Base-by-base conservation (phyloP, 345 rosid genomes). In the Dovyalis caffra region DNA sequence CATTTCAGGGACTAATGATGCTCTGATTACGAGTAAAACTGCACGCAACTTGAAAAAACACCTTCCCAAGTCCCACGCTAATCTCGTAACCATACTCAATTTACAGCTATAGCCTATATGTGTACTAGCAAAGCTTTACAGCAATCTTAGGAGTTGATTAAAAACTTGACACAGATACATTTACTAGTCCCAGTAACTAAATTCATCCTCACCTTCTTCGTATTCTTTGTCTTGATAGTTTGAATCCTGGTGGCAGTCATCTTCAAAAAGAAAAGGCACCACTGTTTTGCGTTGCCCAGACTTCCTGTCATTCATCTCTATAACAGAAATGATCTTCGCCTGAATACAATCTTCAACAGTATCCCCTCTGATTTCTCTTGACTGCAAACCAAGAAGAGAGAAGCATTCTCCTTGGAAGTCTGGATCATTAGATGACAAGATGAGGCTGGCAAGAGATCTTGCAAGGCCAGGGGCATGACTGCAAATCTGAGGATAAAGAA, bases 401-500 rank as follows among this genome's bases (percentile, higher is more conserved):
- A 88, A 51, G 78, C 99, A 95, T 81, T 95, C 93, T 76, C 78
- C 88, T 86, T 80, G 91, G 76, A 93, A 91, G 58, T 89, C 87
- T 15, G 77, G 29, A 79, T 93, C 96, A 25, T 83, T 80, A 8
- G 97, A 93, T 34, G 93, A 85, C 81, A 86, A 70, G 64, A 95
- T 86, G 69, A 95, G 90, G 70, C 95, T 92, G 40, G 96, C 85
- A 53, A 90, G 80, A 73, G 96, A 85, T 80, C 85, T 93, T 74
- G 99, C 93, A 72, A 95, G 95, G 82, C 87, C 97, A 77, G 99
- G 96, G 53, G 90, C 98, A 78, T 91, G 84, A 76, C 88, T 85
- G 83, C 89, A 84, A 78, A 87, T 88, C 98, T 95, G 85, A 65
- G 53, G 31, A 82, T 70, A 12, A 32, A 58, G 29, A 70, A 49